Evolutionary conservation across 1,139 yeast species (phyloP).

Genomic region (Ogataea hybrid): DNA sequence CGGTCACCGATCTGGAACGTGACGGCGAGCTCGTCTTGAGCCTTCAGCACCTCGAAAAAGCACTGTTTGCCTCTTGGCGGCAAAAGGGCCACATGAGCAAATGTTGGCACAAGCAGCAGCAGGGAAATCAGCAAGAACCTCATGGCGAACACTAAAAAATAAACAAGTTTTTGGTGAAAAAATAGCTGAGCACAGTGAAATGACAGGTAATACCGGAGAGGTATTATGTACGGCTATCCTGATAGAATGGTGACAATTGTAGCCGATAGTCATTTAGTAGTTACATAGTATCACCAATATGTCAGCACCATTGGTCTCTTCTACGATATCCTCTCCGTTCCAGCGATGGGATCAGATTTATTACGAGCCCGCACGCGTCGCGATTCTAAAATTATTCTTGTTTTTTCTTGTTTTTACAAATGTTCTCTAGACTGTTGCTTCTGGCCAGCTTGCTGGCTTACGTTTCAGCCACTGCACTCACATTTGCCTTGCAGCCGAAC

Average conservation of each 20-base stretch:
- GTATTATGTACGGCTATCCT: too few relatives aligned
- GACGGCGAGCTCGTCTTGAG: conserved; percentile 83
- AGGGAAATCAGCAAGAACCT: conserved; percentile 9
- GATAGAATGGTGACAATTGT: too few relatives aligned
- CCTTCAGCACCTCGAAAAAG: conserved; percentile 78
- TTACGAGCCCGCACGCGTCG: conserved; percentile 9
- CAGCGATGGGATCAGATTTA: not conserved
- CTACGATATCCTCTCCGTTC: too few relatives aligned
- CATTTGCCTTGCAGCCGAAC: conserved; percentile 76
- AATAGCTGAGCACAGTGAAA: not conserved
- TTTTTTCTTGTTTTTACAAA: conserved; percentile 4
- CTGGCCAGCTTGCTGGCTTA: conserved; percentile 8
- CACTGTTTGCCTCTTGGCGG: conserved; percentile 89
- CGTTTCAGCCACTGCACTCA: conserved; percentile 47
- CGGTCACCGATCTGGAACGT: conserved; percentile 94
- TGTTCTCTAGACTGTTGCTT: conserved; percentile 15
- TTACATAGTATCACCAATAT: too few relatives aligned
- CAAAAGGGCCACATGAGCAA: conserved; percentile 80
- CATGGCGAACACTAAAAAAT: conserved; percentile 10
- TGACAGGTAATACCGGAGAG: not conserved
- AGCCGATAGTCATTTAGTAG: too few relatives aligned
- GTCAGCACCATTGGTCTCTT: too few relatives aligned
- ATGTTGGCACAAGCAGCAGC: conserved; percentile 14
- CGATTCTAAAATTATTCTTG: conserved; percentile 8
- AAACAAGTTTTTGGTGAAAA: conserved; percentile 8